Evolutionary conservation across 306 rosid genomes (phyloP).

Genomic region (Argentina anserina): DNA sequence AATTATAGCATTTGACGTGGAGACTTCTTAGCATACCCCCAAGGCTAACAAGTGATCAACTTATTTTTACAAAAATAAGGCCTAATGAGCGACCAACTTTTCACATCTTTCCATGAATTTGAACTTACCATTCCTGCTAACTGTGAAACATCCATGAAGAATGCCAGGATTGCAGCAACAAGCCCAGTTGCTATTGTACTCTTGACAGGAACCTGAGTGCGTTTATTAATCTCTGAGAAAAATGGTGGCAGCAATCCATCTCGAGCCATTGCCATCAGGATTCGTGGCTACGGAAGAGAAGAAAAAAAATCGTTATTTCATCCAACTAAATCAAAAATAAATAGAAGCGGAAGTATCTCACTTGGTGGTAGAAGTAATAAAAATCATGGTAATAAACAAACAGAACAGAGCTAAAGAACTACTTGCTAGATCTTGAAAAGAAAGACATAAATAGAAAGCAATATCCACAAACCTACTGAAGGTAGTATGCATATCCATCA

Average conservation of each 20-base stretch:
- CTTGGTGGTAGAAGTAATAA: neutral
- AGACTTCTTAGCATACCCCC: neutral
- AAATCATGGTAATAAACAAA: neutral
- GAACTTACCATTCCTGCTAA: slow-evolving; percentile 86
- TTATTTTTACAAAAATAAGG: no score
- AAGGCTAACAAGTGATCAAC: neutral
- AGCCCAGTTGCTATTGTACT: slow-evolving; percentile 71
- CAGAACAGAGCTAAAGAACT: neutral
- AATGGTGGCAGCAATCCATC: slow-evolving; percentile 55
- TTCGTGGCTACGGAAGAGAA: slow-evolving; percentile 44
- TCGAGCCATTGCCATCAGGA: slow-evolving; percentile 63
- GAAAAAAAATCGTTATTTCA: slow-evolving; percentile 10
- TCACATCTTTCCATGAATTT: neutral
- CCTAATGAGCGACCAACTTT: no score
- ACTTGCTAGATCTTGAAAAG: neutral
- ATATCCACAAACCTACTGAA: neutral
- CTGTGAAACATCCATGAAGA: slow-evolving; percentile 78
- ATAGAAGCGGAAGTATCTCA: neutral
- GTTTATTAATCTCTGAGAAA: slow-evolving; percentile 42
- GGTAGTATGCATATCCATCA: neutral
- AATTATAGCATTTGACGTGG: neutral
- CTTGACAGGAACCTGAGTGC: slow-evolving; percentile 48
- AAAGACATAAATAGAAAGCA: neutral
- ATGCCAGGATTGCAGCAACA: slow-evolving; percentile 64
- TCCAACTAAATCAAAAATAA: neutral